These are phyloP conservation scores for Mucor racemosus DNA, from an alignment of 371 early-diverging fungal genomes.

Conservation along the genomic window DNA sequence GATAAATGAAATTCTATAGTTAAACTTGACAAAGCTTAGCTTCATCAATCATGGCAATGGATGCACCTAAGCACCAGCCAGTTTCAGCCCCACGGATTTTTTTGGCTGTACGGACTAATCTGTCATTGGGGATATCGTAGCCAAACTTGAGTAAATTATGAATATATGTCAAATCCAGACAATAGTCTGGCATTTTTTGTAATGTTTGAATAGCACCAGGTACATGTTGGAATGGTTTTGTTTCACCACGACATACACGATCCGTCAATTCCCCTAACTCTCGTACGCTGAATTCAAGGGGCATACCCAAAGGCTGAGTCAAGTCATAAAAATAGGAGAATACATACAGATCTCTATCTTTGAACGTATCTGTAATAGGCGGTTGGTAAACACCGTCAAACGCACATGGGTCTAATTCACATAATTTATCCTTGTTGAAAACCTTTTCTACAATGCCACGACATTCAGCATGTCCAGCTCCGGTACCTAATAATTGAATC, in stretches of 20 bases:
- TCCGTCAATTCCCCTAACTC: constrained; percentile 67
- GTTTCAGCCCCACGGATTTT: constrained; percentile 91
- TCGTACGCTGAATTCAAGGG: constrained; percentile 58
- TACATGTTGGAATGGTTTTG: constrained; percentile 36
- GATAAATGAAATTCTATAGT: constrained; percentile 2
- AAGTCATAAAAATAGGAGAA: constrained; percentile 95
- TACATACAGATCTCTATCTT: constrained; percentile 79
- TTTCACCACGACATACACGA: constrained; percentile 61
- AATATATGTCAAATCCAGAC: constrained; percentile 85
- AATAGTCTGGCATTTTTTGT: constrained; percentile 60
- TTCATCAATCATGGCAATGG: constrained; percentile 71
- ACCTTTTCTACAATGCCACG: constrained; percentile 51
- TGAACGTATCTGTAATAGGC: constrained; percentile 66
- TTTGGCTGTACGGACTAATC: constrained; percentile 77
- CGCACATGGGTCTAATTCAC: constrained; percentile 69
- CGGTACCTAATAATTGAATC: constrained; percentile 45
- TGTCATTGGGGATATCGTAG: constrained; percentile 71
- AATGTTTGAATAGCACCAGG: constrained; percentile 37
- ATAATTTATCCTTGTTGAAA: constrained; percentile 63
- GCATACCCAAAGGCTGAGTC: constrained; percentile 68
- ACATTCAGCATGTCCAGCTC: constrained; percentile 56
- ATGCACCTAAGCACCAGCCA: constrained; percentile 93
- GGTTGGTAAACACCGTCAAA: constrained; percentile 93
- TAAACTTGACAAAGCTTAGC: constrained; percentile 22
- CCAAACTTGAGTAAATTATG: constrained; percentile 76